These are phyloP conservation scores for Cercophora samala DNA, from an alignment of 495 filamentous ascomycete genomes.

Conservation along the genomic window DNA sequence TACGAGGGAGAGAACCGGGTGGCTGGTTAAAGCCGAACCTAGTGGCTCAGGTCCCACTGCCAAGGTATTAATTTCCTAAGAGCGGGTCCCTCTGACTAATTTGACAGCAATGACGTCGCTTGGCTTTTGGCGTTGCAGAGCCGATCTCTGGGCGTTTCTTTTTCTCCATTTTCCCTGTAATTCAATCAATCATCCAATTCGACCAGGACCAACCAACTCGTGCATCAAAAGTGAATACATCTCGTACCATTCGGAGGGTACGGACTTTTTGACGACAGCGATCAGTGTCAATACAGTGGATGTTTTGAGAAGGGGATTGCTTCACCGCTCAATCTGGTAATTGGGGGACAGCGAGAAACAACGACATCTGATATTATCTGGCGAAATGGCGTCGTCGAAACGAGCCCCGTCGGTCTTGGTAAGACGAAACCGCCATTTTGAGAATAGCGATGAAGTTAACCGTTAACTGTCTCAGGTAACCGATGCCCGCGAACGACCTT, in stretches of 20 bases:
- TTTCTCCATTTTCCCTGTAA: not conserved
- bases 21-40: too few species aligned
- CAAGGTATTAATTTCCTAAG: too few species aligned
- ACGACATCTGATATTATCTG: not conserved
- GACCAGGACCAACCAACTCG: not conserved
- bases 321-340: not conserved
- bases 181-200: not conserved
- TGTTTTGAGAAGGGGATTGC: not conserved
- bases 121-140: conserved; percentile 11
- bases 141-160: conserved; percentile 2
- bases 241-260: not conserved
- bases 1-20: too few species aligned
- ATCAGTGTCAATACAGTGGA: not conserved
- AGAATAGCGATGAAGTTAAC: conserved; percentile 6
- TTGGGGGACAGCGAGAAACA: not conserved
- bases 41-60: too few species aligned
- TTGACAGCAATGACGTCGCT: conserved; percentile 34
- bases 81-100: too few species aligned
- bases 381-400: conserved; percentile 34
- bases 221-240: not conserved
- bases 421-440: conserved; percentile 1
- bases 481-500: conserved; percentile 36
- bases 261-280: not conserved
- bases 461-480: conserved; percentile 29
- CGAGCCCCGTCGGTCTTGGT: conserved; percentile 38